Evolutionary conservation across 176 grass and related monocot species (phyloP).

Genomic region (Olyra latifolia): DNA sequence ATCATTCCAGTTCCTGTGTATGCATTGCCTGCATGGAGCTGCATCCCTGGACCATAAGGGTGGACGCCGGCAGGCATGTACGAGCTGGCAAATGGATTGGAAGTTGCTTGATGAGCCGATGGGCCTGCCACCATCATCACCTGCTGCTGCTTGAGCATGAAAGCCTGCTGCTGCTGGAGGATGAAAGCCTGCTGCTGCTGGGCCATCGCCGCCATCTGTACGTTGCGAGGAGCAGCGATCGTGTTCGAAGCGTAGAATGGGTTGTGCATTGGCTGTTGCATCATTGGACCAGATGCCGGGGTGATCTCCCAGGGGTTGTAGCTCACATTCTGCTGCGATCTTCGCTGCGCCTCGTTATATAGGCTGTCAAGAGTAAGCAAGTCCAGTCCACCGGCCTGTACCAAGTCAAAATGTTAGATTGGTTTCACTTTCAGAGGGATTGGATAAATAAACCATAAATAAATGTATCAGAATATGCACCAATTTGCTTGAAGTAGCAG

Average conservation of each 20-base stretch:
- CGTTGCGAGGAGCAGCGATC: conserved; percentile 45
- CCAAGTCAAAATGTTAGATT: not conserved
- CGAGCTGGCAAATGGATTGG: conserved; percentile 63
- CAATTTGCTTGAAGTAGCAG: conserved; percentile 65
- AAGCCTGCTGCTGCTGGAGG: conserved; percentile 49
- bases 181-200: conserved; percentile 78
- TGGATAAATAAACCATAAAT: not conserved
- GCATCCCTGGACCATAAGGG: conserved; percentile 46
- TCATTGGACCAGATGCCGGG: conserved; percentile 39
- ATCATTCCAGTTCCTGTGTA: conserved; percentile 63
- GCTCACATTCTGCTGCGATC: conserved; percentile 55
- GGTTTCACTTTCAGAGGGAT: conserved; percentile 5
- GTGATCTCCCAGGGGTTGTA: conserved; percentile 81
- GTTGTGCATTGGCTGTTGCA: conserved; percentile 58
- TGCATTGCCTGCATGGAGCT: conserved; percentile 47
- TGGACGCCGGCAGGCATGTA: conserved; percentile 25
- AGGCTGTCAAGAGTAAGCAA: conserved; percentile 80
- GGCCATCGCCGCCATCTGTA: conserved; percentile 69
- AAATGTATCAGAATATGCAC: conserved; percentile 31
- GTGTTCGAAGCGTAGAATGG: conserved; percentile 71
- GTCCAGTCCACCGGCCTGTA: conserved; percentile 86
- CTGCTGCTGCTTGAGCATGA: not conserved
- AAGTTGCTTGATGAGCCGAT: conserved; percentile 36
- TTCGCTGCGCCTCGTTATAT: conserved; percentile 71
- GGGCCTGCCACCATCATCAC: conserved; percentile 62